Evolutionary conservation across 2,329 filamentous ascomycete species (phyloP), one percentile per base, ranked within the genome.

Genomic region (Diaporthe sp.): DNA sequence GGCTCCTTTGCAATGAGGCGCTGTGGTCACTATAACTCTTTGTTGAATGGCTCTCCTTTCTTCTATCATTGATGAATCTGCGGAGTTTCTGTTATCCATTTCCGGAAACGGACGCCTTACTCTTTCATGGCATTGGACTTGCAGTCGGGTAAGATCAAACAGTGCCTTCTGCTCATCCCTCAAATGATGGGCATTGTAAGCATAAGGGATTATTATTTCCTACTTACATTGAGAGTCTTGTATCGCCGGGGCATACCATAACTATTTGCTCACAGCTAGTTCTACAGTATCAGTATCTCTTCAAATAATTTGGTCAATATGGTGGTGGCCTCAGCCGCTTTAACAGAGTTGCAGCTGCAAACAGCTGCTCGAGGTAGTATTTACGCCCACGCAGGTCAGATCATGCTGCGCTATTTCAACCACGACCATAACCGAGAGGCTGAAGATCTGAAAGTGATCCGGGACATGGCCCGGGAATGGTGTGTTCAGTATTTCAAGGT

Each of bases 391-490:
- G 39, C 58, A 17, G 58, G n/a, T 5, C 13, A 19, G 39, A 62
- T 62, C 7, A 44, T 62, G 37, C 58, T 62, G 13, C 58, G 15
- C 8, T 44, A 62, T 44, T 62, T 62, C 58, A 62, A 62, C 31
- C 25, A 62, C 8, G 58, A 28, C 2, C 15, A 44, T n/a, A 62
- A 28, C 3, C 58, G 37, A 8, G 22, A 42, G 6, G 13, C 2
- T 28, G 13, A 28, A 25, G 37, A 42, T 39, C 58, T 62, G 44
- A 3, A 13, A 19, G 39, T 28, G 1, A 44, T 28, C 44, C 37
- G 39, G 5, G 17, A 19, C 1, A 7, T 17, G n/a, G 58, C 58
- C 6, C 37, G 15, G 37, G 7, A 28, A 28, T 44, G 39, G 58
- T 62, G 58, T 44, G 10, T 44, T 13, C n/a, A 44, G 10, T 62